Evolutionary conservation across 805 yeast species (phyloP), one percentile per base, ranked within the genome.

Genomic region (Dipodascus geniculatus): DNA sequence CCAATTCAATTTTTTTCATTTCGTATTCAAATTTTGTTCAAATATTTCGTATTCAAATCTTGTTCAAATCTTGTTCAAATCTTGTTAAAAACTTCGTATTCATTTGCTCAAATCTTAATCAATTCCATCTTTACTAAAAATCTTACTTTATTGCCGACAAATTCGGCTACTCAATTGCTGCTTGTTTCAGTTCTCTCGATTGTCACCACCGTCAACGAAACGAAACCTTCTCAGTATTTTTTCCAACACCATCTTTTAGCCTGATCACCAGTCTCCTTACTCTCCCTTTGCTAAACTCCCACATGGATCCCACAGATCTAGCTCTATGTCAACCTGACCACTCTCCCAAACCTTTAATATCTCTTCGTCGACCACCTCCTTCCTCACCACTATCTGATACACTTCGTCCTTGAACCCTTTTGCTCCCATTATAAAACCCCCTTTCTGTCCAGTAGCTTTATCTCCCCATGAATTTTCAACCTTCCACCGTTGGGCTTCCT

Each of bases 391-490:
- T 51, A 82, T 77, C 72, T 83, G 89, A 69, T 77, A 83, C 50
- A 84, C 85, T 65, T 82, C 83, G 65, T 83, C 86, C 67, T 82
- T 79, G 67, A 83, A 82, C 71, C 83, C 84, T 54, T 78, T 80
- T 63, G 83, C 87, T 49, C 85, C 78, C 87, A 84, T 82, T 52
- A 80, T 74, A 62, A 79, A 82, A 65, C 77, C 79, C 1, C 89
- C 89, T 55, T 83, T 82, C 50, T 72, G 70, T 54, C 90, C 90
- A 9, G 44, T 38, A 16, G 77, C 69, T 54, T 79, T 82, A 54
- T 77, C 76, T 57, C 88, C 87, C 89, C 89, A 83, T 8, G 87
- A 81, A 70, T 84, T 83, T 66, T 84, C 89, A 42, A 83, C 88
- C 62, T 82, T 74, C 76, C 85, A 83, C 58, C 87, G 74, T 23